A percentile compares a stretch with the other conserved stretches of the same genome.
phyloP scores from a whole-genome alignment of 1,284 basidiomycete genomes.

The Pseudozyma sp. region DNA sequence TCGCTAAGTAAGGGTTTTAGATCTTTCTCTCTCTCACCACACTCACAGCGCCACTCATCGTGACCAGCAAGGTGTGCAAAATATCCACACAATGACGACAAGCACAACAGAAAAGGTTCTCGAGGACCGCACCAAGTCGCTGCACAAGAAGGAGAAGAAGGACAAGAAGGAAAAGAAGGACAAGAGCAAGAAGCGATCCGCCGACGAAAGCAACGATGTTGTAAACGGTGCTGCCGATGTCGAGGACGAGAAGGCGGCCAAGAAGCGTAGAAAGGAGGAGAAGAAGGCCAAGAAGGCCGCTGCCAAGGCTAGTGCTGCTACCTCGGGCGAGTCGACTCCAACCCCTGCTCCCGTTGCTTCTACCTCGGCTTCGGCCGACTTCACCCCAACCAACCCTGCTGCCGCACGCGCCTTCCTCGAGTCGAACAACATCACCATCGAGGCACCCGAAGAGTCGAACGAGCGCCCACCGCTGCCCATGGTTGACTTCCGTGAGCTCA shows the following conservation, averaged over 20 bases:
- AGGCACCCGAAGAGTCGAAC: conserved; percentile 69
- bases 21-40: conserved; percentile 6
- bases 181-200: conserved; percentile 49
- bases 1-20: background rate
- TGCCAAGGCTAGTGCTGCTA: conserved; percentile 38
- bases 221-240: conserved; percentile 14
- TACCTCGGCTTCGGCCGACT: conserved; percentile 49
- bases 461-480: conserved; percentile 73
- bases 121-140: conserved; percentile 53
- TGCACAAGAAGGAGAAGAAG: conserved; percentile 67
- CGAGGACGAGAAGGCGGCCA: conserved; percentile 66
- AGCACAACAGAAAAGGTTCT: conserved; percentile 39
- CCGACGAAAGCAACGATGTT: conserved; percentile 38
- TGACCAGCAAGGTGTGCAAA: conserved; percentile 7
- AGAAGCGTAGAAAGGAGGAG: conserved; percentile 67
- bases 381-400: conserved; percentile 61
- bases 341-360: conserved; percentile 49
- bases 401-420: conserved; percentile 64
- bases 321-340: conserved; percentile 39
- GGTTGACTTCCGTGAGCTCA: conserved; percentile 80
- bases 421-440: conserved; percentile 67
- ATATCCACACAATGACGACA: conserved; percentile 24
- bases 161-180: conserved; percentile 68
- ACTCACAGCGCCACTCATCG: conserved; percentile 5
- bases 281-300: conserved; percentile 50